Conservation (phyloP, 2,329 filamentous ascomycete genomes). For the Sclerotinia subarctica region DNA sequence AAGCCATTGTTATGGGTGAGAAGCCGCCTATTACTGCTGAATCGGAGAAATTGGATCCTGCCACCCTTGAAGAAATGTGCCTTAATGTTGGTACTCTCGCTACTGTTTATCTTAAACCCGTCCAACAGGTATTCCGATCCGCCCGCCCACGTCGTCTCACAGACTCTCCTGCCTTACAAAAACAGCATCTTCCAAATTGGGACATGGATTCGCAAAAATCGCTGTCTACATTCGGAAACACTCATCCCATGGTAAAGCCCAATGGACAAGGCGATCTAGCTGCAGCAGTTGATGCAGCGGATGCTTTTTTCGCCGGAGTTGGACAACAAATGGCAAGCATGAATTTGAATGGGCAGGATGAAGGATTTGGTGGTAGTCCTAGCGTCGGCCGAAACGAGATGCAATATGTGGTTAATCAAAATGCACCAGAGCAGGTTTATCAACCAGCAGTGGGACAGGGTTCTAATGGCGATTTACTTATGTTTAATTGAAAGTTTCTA, state of each 20-base stretch:
- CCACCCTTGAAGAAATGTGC: slow-evolving; percentile 94
- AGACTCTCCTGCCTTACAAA: slow-evolving; percentile 84
- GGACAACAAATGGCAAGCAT: slow-evolving; percentile 70
- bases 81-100: slow-evolving; percentile 93
- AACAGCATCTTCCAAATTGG: slow-evolving; percentile 57
- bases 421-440: slow-evolving; percentile 71
- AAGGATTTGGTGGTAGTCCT: slow-evolving; percentile 57
- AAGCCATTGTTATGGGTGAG: slow-evolving; percentile 90
- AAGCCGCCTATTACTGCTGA: slow-evolving; percentile 96
- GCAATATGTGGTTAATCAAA: slow-evolving; percentile 76
- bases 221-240: slow-evolving; percentile 55
- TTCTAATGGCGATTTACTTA: slow-evolving; percentile 67
- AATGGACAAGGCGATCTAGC: slow-evolving; percentile 51
- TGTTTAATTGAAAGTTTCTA: slow-evolving; percentile 17
- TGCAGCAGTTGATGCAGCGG: slow-evolving; percentile 77
- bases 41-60: slow-evolving; percentile 86
- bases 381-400: slow-evolving; percentile 49
- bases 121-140: slow-evolving; percentile 92
- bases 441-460: slow-evolving; percentile 63
- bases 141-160: slow-evolving; percentile 76
- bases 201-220: slow-evolving; percentile 57
- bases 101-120: slow-evolving; percentile 96
- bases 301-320: slow-evolving; percentile 84
- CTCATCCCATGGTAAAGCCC: slow-evolving; percentile 36
- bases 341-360: slow-evolving; percentile 59